These are phyloP conservation scores for Russula olivacea DNA, from an alignment of 768 basidiomycete species.

Conservation along the genomic window DNA sequence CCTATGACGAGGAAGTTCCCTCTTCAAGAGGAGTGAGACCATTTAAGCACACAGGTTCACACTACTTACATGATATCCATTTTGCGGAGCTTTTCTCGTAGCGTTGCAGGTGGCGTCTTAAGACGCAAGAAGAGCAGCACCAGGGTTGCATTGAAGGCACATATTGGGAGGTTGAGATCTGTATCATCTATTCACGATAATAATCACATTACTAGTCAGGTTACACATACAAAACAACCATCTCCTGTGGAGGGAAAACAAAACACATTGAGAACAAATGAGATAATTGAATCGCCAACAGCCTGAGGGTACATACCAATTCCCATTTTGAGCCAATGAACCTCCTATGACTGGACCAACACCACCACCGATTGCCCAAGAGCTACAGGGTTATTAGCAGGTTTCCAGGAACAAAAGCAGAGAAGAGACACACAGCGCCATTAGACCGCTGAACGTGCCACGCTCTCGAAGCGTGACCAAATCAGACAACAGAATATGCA, in stretches of 20 bases:
- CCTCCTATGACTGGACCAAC: conserved; percentile 31
- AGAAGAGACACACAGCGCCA: conserved; percentile 28
- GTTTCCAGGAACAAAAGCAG: too few relatives aligned
- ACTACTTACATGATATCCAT: conserved; percentile 37
- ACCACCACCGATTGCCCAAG: conserved; percentile 29
- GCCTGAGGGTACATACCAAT: conserved; percentile 10
- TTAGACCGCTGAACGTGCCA: conserved; percentile 31
- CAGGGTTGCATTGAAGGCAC: conserved; percentile 29
- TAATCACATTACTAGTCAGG: background rate
- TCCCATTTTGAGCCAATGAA: conserved; percentile 23
- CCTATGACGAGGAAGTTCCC: conserved; percentile 34
- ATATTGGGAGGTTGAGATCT: conserved; percentile 39
- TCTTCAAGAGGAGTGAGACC: conserved; percentile 26
- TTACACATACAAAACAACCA: conserved; percentile 25
- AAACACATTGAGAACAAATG: background rate
- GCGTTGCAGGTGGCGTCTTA: conserved; percentile 32
- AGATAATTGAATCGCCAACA: too few relatives aligned
- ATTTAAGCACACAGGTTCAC: background rate
- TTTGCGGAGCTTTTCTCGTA: conserved; percentile 31
- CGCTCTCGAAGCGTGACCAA: conserved; percentile 34
- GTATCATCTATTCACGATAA: background rate
- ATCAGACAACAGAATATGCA: conserved; percentile 33
- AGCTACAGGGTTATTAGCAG: conserved; percentile 5
- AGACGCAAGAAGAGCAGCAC: conserved; percentile 33
- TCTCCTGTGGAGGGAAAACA: conserved; percentile 11